These are phyloP conservation scores for Botrytis pseudocinerea DNA, from an alignment of 2,329 filamentous ascomycete species.

Conservation along the genomic window DNA sequence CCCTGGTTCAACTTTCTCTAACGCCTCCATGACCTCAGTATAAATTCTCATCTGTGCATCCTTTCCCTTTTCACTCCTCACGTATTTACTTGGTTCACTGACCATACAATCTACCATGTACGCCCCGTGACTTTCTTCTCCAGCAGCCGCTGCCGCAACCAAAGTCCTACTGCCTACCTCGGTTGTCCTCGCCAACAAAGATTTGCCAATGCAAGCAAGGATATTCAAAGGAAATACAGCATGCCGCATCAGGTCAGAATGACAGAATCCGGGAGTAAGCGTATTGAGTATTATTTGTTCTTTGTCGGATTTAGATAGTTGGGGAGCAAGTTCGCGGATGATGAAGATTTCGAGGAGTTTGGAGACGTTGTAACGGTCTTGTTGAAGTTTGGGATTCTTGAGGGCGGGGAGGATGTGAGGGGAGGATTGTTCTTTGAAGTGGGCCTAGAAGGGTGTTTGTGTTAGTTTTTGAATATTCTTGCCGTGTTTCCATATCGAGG, in stretches of 20 bases:
- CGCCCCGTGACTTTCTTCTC: conserved; percentile 38
- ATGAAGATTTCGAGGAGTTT: conserved; percentile 42
- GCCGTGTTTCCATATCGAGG: not conserved
- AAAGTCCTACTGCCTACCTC: conserved; percentile 43
- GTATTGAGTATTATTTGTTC: conserved; percentile 41
- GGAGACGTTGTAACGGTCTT: conserved; percentile 41
- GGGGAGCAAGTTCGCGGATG: conserved; percentile 39
- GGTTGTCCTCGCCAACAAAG: conserved; percentile 37
- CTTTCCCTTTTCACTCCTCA: conserved; percentile 44
- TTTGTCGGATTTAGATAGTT: conserved; percentile 33
- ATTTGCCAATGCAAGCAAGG: conserved; percentile 32
- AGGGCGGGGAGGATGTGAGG: conserved; percentile 32
- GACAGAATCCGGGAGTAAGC: conserved; percentile 42
- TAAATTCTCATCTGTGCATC: conserved; percentile 44
- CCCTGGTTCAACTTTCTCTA: conserved; percentile 48
- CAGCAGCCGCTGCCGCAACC: conserved; percentile 38
- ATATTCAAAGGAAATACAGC: conserved; percentile 36
- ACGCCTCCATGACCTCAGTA: conserved; percentile 46
- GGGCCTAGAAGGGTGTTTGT: conserved; percentile 28
- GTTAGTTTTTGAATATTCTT: not conserved
- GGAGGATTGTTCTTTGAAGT: conserved; percentile 33
- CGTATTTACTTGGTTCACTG: conserved; percentile 40
- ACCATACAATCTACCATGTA: conserved; percentile 37
- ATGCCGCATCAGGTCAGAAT: conserved; percentile 40
- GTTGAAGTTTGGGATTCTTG: conserved; percentile 30